phyloP scores from a whole-genome alignment of 805 yeast genomes.

The Nakazawaea ambrosiae region DNA sequence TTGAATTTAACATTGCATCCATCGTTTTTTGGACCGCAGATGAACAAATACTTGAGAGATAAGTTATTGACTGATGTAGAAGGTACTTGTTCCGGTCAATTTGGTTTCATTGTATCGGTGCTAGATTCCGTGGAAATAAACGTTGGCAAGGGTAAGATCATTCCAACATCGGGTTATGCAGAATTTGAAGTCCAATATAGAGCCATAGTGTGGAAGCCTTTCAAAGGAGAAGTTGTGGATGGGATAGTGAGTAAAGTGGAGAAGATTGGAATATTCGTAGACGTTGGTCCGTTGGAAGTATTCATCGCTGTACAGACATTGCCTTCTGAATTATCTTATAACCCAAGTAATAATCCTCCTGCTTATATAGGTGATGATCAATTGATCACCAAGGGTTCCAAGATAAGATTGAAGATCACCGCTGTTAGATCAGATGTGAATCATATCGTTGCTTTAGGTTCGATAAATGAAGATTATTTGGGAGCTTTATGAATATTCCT shows the following conservation, averaged over 20 bases:
- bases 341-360: constrained; percentile 97
- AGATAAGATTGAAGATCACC: constrained; percentile 89
- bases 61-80: constrained; percentile 93
- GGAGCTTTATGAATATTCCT: constrained; percentile 78
- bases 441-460: constrained; percentile 94
- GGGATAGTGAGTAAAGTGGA: constrained; percentile 92
- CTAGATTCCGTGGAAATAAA: constrained; percentile 91
- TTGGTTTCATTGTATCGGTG: constrained; percentile 95
- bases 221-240: constrained; percentile 98
- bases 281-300: constrained; percentile 94
- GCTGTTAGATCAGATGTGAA: constrained; percentile 98
- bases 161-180: constrained; percentile 90
- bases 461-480: constrained; percentile 94
- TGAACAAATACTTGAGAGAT: constrained; percentile 88
- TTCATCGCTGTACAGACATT: constrained; percentile 92
- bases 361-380: constrained; percentile 95
- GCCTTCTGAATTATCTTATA: constrained; percentile 88
- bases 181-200: constrained; percentile 94
- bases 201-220: constrained; percentile 97
- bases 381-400: constrained; percentile 87
- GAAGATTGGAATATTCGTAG: constrained; percentile 94
- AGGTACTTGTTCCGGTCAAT: constrained; percentile 98
- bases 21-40: constrained; percentile 94
- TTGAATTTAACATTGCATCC: constrained; percentile 92
- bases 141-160: constrained; percentile 87